Evolutionary conservation across 106 monocot species (phyloP), one percentile per base, ranked within the genome.

Genomic region (Cymbidium sinense): DNA sequence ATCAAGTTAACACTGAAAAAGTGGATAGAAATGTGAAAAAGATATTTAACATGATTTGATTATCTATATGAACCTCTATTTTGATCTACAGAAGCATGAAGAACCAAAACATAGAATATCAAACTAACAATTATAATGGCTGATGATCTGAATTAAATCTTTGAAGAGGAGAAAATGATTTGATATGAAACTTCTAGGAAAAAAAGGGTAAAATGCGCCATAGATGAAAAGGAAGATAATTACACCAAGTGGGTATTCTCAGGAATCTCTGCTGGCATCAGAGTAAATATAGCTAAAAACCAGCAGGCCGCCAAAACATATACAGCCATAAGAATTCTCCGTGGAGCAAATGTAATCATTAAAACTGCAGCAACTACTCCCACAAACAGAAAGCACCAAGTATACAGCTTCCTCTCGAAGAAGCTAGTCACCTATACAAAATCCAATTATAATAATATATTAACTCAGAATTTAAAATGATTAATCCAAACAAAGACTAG

Each of bases 261-360:
- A 76, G 96, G 96, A 86, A 96, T 93, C 83, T 96, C 96, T 50
- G 96, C 91, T 50, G 96, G 96, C 96, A 96, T 91, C 86, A 93
- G 55, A 47, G 96, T 96, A 78, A 96, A 96, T 55, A 82, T 37
- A 71, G 96, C 93, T 65, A 96, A 73, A 76, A 96, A 88, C 91
- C 93, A 96, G 82, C 89, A 93, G 51, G 84, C 34, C 12, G 78
- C 44, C 79, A 84, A 93, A 44, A 93, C 33, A 81, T 76, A 93
- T 15, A 84, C 77, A 36, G 89, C 90, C 43, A 84, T 64, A 19
- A 82, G 77, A 78, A 75, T 64, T 70, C 82, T 89, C 47, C 74
- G 31, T 5, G 82, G 82, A 31, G 82, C 36, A 51, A 75, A 73
- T 51, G 39, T 61, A 33, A 82, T 64, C 50, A 83, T 76, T 58